Conservation (phyloP, 768 basidiomycete genomes). For the Coprinopsis sp. region DNA sequence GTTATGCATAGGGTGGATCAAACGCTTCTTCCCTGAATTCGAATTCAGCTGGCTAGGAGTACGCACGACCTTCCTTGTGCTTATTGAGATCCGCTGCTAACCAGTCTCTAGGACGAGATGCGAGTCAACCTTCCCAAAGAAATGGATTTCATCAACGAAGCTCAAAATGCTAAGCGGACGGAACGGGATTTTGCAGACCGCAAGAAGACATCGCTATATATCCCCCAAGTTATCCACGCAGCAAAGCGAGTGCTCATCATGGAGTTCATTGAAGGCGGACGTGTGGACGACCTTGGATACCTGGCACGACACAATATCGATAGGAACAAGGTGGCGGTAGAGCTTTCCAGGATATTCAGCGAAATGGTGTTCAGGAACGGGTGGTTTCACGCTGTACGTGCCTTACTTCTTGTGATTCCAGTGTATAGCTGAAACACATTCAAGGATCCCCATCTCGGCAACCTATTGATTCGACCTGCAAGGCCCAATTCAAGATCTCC, state of each 20-base stretch:
- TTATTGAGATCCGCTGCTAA: slow-evolving; percentile 27
- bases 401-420: not conserved
- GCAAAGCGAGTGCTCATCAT: slow-evolving; percentile 85
- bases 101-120: slow-evolving; percentile 81
- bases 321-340: slow-evolving; percentile 88
- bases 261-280: slow-evolving; percentile 89
- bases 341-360: slow-evolving; percentile 86
- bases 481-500: slow-evolving; percentile 61
- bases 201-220: slow-evolving; percentile 79
- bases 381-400: slow-evolving; percentile 76
- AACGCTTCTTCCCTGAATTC: slow-evolving; percentile 91
- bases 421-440: slow-evolving; percentile 5
- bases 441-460: slow-evolving; percentile 89
- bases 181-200: slow-evolving; percentile 63
- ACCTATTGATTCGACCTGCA: slow-evolving; percentile 83
- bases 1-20: slow-evolving; percentile 62
- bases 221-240: slow-evolving; percentile 77
- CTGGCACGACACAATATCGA: slow-evolving; percentile 81
- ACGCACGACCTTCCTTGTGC: slow-evolving; percentile 21
- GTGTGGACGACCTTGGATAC: slow-evolving; percentile 85
- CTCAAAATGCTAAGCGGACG: slow-evolving; percentile 74
- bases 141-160: slow-evolving; percentile 93
- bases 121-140: slow-evolving; percentile 85
- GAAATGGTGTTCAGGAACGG: slow-evolving; percentile 96
- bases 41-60: slow-evolving; percentile 89